Percentiles rank a stretch among this genome's conserved stretches.
phyloP scores from a whole-genome alignment of 1,284 basidiomycete species.

The Malassezia furfur region DNA sequence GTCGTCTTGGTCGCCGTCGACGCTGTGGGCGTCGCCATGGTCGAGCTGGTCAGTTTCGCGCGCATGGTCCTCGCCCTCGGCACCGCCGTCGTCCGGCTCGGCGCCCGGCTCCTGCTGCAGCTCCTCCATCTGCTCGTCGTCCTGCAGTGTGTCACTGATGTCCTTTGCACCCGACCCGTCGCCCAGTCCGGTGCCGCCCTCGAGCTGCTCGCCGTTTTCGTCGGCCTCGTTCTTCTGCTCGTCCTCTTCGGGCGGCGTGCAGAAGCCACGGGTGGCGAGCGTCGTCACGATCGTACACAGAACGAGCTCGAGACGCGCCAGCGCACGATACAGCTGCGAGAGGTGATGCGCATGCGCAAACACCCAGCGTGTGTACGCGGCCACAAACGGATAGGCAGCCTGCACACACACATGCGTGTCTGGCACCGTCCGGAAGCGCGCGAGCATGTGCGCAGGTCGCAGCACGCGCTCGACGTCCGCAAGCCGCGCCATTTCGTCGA shows the following conservation, averaged over 20 bases:
- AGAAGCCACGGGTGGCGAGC: slow-evolving; percentile 80
- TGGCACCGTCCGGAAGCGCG: slow-evolving; percentile 3
- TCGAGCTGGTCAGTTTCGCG: slow-evolving; percentile 59
- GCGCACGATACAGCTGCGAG: slow-evolving; percentile 61
- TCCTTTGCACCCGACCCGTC: slow-evolving; percentile 52
- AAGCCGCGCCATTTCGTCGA: not conserved
- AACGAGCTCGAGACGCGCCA: slow-evolving; percentile 76
- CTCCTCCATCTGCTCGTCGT: slow-evolving; percentile 93
- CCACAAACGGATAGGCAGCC: slow-evolving; percentile 30
- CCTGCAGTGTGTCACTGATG: slow-evolving; percentile 44
- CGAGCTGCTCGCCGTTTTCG: slow-evolving; percentile 30
- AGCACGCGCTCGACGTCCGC: slow-evolving; percentile 5
- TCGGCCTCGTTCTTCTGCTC: slow-evolving; percentile 26
- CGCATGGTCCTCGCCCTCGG: slow-evolving; percentile 54
- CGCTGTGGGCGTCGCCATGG: slow-evolving; percentile 61
- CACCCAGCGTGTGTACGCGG: slow-evolving; percentile 26
- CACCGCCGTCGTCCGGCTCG: slow-evolving; percentile 23
- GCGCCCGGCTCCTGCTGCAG: slow-evolving; percentile 57
- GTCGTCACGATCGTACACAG: slow-evolving; percentile 65
- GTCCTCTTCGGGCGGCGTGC: slow-evolving; percentile 39
- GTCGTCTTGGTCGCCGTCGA: slow-evolving; percentile 50
- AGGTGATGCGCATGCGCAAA: slow-evolving; percentile 51
- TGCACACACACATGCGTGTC: not conserved
- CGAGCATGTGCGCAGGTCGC: slow-evolving; percentile 1
- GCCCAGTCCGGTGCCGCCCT: slow-evolving; percentile 45